Evolutionary conservation across 495 filamentous ascomycete species (phyloP).

Genomic region (Emericellopsis terricola): DNA sequence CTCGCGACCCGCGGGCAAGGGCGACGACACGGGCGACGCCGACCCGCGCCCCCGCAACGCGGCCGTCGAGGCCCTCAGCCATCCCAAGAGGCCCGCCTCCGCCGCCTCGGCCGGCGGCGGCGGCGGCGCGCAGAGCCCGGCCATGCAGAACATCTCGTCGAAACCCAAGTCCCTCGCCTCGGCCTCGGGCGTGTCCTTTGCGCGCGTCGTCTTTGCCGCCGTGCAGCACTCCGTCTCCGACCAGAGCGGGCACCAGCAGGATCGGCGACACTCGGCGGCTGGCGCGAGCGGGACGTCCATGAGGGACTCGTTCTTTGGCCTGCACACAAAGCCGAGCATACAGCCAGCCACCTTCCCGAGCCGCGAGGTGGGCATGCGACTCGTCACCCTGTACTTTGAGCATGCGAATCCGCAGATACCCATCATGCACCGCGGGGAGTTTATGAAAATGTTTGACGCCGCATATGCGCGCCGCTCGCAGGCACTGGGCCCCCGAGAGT

Average conservation of each 20-base stretch:
- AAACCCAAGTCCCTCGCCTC: slow-evolving; percentile 71
- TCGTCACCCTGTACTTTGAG: slow-evolving; percentile 80
- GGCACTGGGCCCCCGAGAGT: slow-evolving; percentile 59
- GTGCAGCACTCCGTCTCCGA: slow-evolving; percentile 76
- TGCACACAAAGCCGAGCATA: slow-evolving; percentile 79
- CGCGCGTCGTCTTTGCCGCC: slow-evolving; percentile 82
- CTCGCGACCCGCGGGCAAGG: slow-evolving; percentile 15
- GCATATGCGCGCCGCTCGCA: slow-evolving; percentile 54
- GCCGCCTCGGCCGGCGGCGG: too few relatives aligned
- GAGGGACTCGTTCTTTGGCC: slow-evolving; percentile 88
- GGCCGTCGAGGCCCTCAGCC: slow-evolving; percentile 42
- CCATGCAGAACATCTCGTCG: slow-evolving; percentile 16
- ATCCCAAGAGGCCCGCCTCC: slow-evolving; percentile 63
- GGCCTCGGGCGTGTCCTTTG: slow-evolving; percentile 85
- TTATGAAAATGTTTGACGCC: slow-evolving; percentile 64
- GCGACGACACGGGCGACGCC: slow-evolving; percentile 6
- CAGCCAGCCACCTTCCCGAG: slow-evolving; percentile 73
- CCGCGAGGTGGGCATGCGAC: slow-evolving; percentile 45
- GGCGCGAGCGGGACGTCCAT: slow-evolving; percentile 47
- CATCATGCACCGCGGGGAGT: slow-evolving; percentile 73
- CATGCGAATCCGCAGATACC: slow-evolving; percentile 93
- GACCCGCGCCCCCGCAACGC: slow-evolving; percentile 20
- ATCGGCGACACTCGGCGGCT: slow-evolving; percentile 13
- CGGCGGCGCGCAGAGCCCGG: slow-evolving; percentile 17
- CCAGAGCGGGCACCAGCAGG: slow-evolving; percentile 17